phyloP scores from a whole-genome alignment of 495 filamentous ascomycete genomes.

The Hypoxylon rickii region DNA sequence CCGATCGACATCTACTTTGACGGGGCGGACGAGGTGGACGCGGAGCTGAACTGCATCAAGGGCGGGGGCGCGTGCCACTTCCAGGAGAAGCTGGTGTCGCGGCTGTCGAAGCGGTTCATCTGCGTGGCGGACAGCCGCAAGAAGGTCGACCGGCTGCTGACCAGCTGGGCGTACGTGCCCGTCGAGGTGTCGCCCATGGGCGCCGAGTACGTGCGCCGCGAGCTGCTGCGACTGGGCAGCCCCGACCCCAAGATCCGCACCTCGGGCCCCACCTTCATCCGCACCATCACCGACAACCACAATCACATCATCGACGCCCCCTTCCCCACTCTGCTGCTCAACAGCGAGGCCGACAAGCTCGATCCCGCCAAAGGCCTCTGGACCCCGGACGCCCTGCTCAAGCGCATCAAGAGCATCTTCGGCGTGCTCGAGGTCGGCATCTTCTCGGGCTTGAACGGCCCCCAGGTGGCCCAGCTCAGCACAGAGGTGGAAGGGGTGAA shows the following conservation, averaged over 20 bases:
- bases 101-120: constrained; percentile 83
- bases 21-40: constrained; percentile 96
- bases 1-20: constrained; percentile 86
- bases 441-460: constrained; percentile 79
- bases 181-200: constrained; percentile 91
- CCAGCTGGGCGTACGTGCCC: constrained; percentile 80
- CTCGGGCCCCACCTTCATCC: constrained; percentile 67
- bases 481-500: constrained; percentile 76
- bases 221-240: constrained; percentile 72
- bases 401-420: constrained; percentile 74
- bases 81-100: constrained; percentile 95
- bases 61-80: constrained; percentile 95
- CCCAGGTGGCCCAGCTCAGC: constrained; percentile 62
- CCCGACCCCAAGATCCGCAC: constrained; percentile 68
- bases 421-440: constrained; percentile 92
- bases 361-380: constrained; percentile 67
- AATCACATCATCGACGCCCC: constrained; percentile 94
- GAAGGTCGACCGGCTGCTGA: constrained; percentile 75
- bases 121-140: constrained; percentile 95
- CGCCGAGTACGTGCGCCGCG: constrained; percentile 68
- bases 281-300: constrained; percentile 88
- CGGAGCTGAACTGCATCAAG: constrained; percentile 94
- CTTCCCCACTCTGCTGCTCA: constrained; percentile 71
- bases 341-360: constrained; percentile 56
- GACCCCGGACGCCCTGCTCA: constrained; percentile 76